Evolutionary conservation across 2,329 filamentous ascomycete genomes (phyloP), one percentile per base, ranked within the genome.

Genomic region (Phialophora macrospora): DNA sequence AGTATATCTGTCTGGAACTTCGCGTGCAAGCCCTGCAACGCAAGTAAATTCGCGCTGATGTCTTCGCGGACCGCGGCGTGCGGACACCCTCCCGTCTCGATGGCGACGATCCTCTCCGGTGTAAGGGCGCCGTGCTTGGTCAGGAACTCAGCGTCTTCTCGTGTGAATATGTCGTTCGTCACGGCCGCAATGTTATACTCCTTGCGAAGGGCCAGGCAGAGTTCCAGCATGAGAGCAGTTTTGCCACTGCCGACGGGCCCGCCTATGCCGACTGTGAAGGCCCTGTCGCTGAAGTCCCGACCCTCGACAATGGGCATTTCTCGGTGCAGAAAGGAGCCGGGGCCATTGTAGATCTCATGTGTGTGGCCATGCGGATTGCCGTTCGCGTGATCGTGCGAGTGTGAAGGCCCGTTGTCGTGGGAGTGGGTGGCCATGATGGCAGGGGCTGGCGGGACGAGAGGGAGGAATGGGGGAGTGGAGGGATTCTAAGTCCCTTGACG

Each of bases 11-110:
- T 88, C 51, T 81, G 78, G 83, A 96, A 96, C 70, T 90, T 86
- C 63, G 83, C 83, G 79, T 98, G 94, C 56, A 98, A 84, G 72
- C 93, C 90, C 75, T 97, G 94, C 46, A 99, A 86, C 0, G 94
- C 95, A 62, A 93, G 91, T 3, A 99, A 88, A 81, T 99, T 99
- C 71, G 91, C 88, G 44, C 88, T 92, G 74, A 99, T 97, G 80
- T 99, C 95, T 83, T 99, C 95, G 71, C 95, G 92, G 65, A 98
- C 95, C 46, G 95, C 95, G 67, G 95, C 95, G 81, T 99, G 95
- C 0, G 95, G 95, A 76, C 95, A 98, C 12, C 95, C 95, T 72
- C 95, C 95, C 1, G 95, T 99, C 81, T 99, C 95, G 79, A 99
- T 98, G 75, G 95, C 95, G 67, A 90, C 88, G 81, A 98, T 98